Evolutionary conservation across 2,329 filamentous ascomycete genomes (phyloP), one percentile per base, ranked within the genome.

Genomic region (Exserohilum turcica): DNA sequence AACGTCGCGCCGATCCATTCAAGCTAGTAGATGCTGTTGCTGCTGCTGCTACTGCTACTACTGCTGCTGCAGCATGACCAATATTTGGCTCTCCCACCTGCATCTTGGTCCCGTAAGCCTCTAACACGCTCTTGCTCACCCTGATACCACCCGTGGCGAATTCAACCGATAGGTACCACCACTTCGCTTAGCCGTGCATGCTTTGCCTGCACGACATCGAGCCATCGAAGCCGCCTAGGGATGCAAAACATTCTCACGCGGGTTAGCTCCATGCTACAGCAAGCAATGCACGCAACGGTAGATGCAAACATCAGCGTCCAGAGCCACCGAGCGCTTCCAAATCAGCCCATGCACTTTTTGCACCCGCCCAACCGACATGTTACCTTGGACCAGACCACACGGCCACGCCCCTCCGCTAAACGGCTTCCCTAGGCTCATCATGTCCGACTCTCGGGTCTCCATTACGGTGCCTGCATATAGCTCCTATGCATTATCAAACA

Each of bases 121-220:
- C 19, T 46, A 43, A 37, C 36, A 58, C 21, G 21, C 21, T 24
- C 21, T 7, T 24, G 21, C 56, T 29, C 48, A 45, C 44, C 15
- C 32, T 45, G n/a, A 42, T 24, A 43, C 29, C 28, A 35, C 27
- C 31, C 32, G 36, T 47, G 43, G 43, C 19, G 16, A 52, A 13
- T 40, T 40, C 37, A 39, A 38, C 39, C 33, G 28, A 49, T 37
- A 39, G 32, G 50, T 48, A 42, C 35, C 38, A 35, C 43, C 38
- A 35, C 43, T 42, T 56, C 58, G 60, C 60, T 60, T 61, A 63
- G 31, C 32, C 50, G 50, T 49, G 54, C 49, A 60, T 51, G 49
- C 43, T 39, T 39, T 57, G 52, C 19, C 50, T 49, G 44, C 50
- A 49, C 39, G 45, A 49, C 50, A 53, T 53, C 50, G 50, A 48